phyloP scores from a whole-genome alignment of 305 asterid species.

The Euphrasia arctica region DNA sequence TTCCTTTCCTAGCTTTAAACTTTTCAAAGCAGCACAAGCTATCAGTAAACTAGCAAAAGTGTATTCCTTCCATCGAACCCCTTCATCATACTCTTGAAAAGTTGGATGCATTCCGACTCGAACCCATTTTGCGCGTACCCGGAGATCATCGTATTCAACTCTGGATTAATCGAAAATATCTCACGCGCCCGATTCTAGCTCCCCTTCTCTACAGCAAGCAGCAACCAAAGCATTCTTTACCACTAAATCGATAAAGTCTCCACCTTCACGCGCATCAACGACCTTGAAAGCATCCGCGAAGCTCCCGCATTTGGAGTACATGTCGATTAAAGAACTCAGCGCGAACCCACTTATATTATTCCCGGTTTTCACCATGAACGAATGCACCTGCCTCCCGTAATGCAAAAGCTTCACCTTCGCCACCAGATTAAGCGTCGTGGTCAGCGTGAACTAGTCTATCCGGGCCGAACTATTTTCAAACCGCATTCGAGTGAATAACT shows the following conservation, averaged over 20 bases:
- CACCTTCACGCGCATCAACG: slow-evolving; percentile 31
- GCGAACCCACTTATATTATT: slow-evolving; percentile 59
- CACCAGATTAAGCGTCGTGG: slow-evolving; percentile 67
- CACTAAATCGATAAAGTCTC: slow-evolving; percentile 45
- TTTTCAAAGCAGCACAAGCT: slow-evolving; percentile 61
- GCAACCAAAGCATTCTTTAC: slow-evolving; percentile 75
- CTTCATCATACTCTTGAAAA: slow-evolving; percentile 58
- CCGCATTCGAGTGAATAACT: slow-evolving; percentile 57
- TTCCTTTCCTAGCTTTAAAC: slow-evolving; percentile 64
- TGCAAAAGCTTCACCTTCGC: slow-evolving; percentile 46
- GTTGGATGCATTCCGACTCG: slow-evolving; percentile 50
- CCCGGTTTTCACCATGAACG: slow-evolving; percentile 71
- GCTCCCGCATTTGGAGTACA: slow-evolving; percentile 82
- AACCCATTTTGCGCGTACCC: slow-evolving; percentile 68
- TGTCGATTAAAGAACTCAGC: slow-evolving; percentile 69
- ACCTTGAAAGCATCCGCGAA: slow-evolving; percentile 49
- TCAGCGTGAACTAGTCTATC: slow-evolving; percentile 68
- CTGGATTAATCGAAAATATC: slow-evolving; percentile 42
- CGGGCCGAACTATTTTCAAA: slow-evolving; percentile 30
- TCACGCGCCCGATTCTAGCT: slow-evolving; percentile 53
- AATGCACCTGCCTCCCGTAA: slow-evolving; percentile 67
- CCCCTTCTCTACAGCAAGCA: slow-evolving; percentile 84
- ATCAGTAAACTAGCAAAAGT: slow-evolving; percentile 57
- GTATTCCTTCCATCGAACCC: slow-evolving; percentile 57
- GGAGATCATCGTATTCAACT: slow-evolving; percentile 65